phyloP scores from a whole-genome alignment of 495 filamentous ascomycete genomes.

The Penicillium atrosanguineum region DNA sequence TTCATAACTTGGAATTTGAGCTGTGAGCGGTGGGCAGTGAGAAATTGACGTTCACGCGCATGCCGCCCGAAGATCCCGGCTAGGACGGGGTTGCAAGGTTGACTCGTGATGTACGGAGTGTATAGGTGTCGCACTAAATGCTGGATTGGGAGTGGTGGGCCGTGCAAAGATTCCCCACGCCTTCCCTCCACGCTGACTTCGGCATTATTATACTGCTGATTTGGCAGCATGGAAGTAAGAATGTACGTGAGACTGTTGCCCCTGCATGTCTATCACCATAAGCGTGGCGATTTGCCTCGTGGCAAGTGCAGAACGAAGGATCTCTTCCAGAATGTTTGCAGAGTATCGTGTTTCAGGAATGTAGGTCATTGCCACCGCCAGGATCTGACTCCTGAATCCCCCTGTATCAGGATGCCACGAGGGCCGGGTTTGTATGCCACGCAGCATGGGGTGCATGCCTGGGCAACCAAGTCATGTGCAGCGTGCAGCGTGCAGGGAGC shows the following conservation, averaged over 20 bases:
- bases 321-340: slow-evolving; percentile 15
- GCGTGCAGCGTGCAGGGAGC: no score
- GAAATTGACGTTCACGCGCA: neutral
- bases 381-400: neutral
- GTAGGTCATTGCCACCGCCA: neutral
- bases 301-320: slow-evolving; percentile 7
- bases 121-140: neutral
- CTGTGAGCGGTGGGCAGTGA: neutral
- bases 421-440: neutral
- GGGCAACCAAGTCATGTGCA: neutral
- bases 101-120: neutral
- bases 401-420: slow-evolving; percentile 1
- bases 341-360: slow-evolving; percentile 4
- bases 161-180: neutral
- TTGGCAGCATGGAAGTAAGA: neutral
- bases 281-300: neutral
- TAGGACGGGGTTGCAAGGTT: neutral
- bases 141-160: neutral
- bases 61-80: neutral
- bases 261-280: neutral
- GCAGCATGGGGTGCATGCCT: neutral
- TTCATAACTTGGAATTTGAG: neutral
- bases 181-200: neutral
- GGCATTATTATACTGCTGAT: neutral
- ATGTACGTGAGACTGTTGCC: neutral